phyloP scores from a whole-genome alignment of 345 rosid genomes.

The Citrus sp. region DNA sequence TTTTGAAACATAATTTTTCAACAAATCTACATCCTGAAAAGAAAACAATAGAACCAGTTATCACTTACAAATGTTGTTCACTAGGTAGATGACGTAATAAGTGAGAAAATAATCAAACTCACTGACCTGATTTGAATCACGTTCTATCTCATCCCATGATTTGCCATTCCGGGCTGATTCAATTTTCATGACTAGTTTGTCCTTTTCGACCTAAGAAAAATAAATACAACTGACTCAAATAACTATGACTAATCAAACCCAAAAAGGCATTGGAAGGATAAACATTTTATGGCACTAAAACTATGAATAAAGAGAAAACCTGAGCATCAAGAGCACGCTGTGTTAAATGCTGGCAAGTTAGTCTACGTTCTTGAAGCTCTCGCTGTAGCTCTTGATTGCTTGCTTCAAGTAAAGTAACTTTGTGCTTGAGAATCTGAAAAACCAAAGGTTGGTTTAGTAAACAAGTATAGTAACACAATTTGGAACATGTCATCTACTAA shows the following conservation, averaged over 20 bases:
- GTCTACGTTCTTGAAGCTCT: constrained; percentile 70
- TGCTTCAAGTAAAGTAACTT: constrained; percentile 78
- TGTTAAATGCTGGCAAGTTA: constrained; percentile 65
- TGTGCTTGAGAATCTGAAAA: constrained; percentile 78
- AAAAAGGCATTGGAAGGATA: neutral
- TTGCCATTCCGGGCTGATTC: constrained; percentile 79
- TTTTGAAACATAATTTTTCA: constrained; percentile 67
- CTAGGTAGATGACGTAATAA: neutral
- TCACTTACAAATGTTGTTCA: constrained; percentile 10
- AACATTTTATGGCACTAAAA: neutral
- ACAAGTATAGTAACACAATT: neutral
- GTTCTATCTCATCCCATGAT: constrained; percentile 87
- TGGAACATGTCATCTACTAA: neutral
- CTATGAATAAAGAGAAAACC: constrained; percentile 37
- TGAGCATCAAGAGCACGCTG: constrained; percentile 83
- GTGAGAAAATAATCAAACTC: neutral
- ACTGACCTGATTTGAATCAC: constrained; percentile 50
- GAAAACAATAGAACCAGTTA: constrained; percentile 4
- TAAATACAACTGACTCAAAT: constrained; percentile 5
- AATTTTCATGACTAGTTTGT: constrained; percentile 69
- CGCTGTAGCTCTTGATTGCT: constrained; percentile 72
- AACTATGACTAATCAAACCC: neutral
- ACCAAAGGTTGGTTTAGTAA: constrained; percentile 13
- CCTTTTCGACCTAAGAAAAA: constrained; percentile 73
- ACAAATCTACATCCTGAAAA: constrained; percentile 65